Evolutionary conservation across 768 basidiomycete genomes (phyloP).

Genomic region (Macrolepiota albuminosa): DNA sequence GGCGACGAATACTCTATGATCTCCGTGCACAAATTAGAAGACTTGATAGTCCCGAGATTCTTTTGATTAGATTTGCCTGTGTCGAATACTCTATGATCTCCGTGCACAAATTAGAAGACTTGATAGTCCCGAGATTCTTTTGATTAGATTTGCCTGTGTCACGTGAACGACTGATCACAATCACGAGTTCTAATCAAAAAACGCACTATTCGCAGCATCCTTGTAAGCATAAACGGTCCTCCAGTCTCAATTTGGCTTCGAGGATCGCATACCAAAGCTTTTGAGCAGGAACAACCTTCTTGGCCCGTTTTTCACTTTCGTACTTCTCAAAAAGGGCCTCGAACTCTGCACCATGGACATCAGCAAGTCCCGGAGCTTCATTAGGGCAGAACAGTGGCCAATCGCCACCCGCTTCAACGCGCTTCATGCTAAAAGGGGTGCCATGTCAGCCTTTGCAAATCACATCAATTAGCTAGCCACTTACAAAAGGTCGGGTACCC

Average conservation of each 20-base stretch:
- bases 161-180: not conserved
- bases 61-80: slow-evolving; percentile 96
- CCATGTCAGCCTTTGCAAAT: not conserved
- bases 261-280: slow-evolving; percentile 98
- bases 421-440: slow-evolving; percentile 72
- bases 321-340: slow-evolving; percentile 82
- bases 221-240: slow-evolving; percentile 99
- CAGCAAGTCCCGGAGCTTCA: slow-evolving; percentile 86
- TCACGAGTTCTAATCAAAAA: not conserved
- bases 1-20: slow-evolving; percentile 98
- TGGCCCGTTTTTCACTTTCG: slow-evolving; percentile 84
- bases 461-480: slow-evolving; percentile 19
- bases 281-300: slow-evolving; percentile 85
- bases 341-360: slow-evolving; percentile 88
- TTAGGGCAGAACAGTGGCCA: slow-evolving; percentile 99
- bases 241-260: slow-evolving; percentile 99
- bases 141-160: slow-evolving; percentile 90
- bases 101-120: slow-evolving; percentile 97
- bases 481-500: slow-evolving; percentile 96
- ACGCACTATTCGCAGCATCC: slow-evolving; percentile 86
- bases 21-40: slow-evolving; percentile 97
- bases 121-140: slow-evolving; percentile 97
- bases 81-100: slow-evolving; percentile 99
- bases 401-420: slow-evolving; percentile 81
- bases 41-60: slow-evolving; percentile 98